Base-by-base conservation (phyloP, 1,284 basidiomycete genomes). In the Pisolithus thermaeus region DNA sequence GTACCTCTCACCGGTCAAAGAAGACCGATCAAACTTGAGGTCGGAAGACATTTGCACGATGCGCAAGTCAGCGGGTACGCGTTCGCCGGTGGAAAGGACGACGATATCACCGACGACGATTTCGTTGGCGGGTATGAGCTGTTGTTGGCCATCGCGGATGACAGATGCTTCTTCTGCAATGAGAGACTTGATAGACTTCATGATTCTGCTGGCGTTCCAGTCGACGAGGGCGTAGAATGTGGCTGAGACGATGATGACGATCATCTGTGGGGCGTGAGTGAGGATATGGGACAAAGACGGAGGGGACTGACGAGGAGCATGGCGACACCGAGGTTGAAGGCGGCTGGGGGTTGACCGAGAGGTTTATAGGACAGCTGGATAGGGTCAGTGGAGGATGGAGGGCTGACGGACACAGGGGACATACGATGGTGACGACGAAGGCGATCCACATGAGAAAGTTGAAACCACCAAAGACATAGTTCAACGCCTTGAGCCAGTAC, bases 101-200 rank as follows among this genome's bases (percentile, higher is more conserved):
- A 93, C 83, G 16, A 93, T 72, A 62, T 94, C 91, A 8, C 91
- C 91, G 0, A 88, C 87, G 0, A 92, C 84, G 18, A 94, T 79
- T 46, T 90, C 85, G 58, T 89, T 86, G 22, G 89, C 90, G 8
- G 83, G 74, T 4, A 88, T 68, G 45, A 80, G 79, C 30, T 78
- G 70, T 27, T 78, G 74, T 49, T 78, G 74, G 9, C 84, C 83
- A 58, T 89, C 85, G 2, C 83, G 63, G 14, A 74, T 59, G 45
- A 74, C 73, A 0, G 68, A 58, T 11, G 73, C 72, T 39, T 75
- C 71, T 1, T 73, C 59, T 7, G 73, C 70, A 38, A 75, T 83
- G 53, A 65, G 54, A 9, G 58, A 61, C 48, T 62, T 66, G 58
- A 68, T 69, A 12, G 65, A 71, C 43, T 69, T 68, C 65, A 68